phyloP scores from a whole-genome alignment of 2,329 filamentous ascomycete genomes.

The Pseudocercospora macadamiae region DNA sequence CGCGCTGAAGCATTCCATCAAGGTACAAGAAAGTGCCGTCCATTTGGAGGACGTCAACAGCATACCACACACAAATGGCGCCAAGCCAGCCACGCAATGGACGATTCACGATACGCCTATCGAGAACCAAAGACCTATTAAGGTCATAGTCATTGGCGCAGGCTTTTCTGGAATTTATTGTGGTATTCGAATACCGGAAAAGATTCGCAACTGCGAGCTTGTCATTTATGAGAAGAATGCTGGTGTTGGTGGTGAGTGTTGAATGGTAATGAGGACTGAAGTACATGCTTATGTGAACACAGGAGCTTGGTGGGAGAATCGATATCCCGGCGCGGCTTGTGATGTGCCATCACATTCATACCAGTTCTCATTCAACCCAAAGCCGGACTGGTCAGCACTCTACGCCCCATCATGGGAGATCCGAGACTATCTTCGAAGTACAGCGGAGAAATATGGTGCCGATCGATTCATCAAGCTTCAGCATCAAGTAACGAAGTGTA shows the following conservation, averaged over 20 bases:
- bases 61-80: neutral
- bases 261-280: slow-evolving; percentile 27
- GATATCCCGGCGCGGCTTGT: slow-evolving; percentile 49
- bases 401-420: slow-evolving; percentile 43
- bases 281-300: neutral
- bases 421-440: slow-evolving; percentile 21
- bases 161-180: slow-evolving; percentile 50
- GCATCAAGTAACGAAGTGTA: slow-evolving; percentile 20
- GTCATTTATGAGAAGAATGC: slow-evolving; percentile 50
- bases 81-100: slow-evolving; percentile 23
- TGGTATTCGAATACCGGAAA: slow-evolving; percentile 49
- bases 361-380: slow-evolving; percentile 49
- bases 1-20: slow-evolving; percentile 24
- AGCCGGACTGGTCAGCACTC: slow-evolving; percentile 45
- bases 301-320: slow-evolving; percentile 43
- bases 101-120: slow-evolving; percentile 43
- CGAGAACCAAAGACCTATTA: slow-evolving; percentile 48
- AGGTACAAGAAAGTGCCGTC: slow-evolving; percentile 19
- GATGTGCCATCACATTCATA: slow-evolving; percentile 47
- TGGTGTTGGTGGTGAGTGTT: slow-evolving; percentile 39
- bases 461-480: slow-evolving; percentile 37
- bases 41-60: slow-evolving; percentile 28
- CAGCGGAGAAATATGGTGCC: slow-evolving; percentile 24
- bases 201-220: slow-evolving; percentile 42
- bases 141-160: slow-evolving; percentile 50